Base-by-base conservation (phyloP, 768 basidiomycete species). In the Podaxis sp. region DNA sequence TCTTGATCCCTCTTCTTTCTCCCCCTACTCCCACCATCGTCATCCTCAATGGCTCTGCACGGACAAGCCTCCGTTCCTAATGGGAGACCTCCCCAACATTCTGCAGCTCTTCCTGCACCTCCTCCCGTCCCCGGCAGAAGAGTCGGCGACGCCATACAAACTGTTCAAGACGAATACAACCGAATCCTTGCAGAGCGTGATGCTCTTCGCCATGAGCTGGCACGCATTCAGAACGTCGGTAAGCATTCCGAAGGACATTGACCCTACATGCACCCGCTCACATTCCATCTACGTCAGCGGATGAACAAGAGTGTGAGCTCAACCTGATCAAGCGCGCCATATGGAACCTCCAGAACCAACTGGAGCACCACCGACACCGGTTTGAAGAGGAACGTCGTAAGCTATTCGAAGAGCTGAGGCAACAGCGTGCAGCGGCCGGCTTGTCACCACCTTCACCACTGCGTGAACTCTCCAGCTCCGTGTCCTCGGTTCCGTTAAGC, bases 151-250 rank as follows among this genome's bases (percentile, higher is more conserved):
- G 54, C 53, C 3, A 24, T 62, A 2, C 41, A 56, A 15, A 5
- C 26, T 13, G 56, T 62, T n/a, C 60, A 48, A 22, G 60, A 62
- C 10, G 60, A 62, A 33, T 62, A 62, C 46, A 37, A 30, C 24
- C 10, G 54, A 48, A 30, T 62, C 5, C 33, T 56, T 12, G 44
- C 60, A 28, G 60, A 62, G 22, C 53, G 53, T 8, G 41, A 56
- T 28, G 28, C 44, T 22, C 53, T 62, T 22, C 54, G 54, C 20
- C 20, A 44, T 8, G 60, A 62, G 11, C 20, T 55, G 11, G 17
- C 28, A 2, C 44, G 33, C 22, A 17, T 30, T 12, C 33, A 48
- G 17, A 36, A 53, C 30, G 28, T 56, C 22, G 53, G 60, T 62
- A 20, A 48, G 60, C 33, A 1, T 26, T 0, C 44, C 17, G 7